phyloP scores from a whole-genome alignment of 805 yeast genomes.

The Barnettozyma pratensis region DNA sequence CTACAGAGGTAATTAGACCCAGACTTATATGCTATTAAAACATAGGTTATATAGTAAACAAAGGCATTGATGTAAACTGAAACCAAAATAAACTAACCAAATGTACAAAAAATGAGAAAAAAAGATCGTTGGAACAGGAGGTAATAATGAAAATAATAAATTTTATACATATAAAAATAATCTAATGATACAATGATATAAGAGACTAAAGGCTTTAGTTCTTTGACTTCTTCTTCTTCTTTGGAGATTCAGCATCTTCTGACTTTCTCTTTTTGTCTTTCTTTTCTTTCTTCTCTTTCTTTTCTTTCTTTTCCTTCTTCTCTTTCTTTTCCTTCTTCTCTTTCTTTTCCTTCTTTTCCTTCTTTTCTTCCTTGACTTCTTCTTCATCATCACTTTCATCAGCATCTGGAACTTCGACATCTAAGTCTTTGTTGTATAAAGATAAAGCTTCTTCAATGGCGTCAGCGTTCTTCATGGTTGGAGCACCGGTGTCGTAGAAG shows the following conservation, averaged over 20 bases:
- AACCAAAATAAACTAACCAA: constrained; percentile 2
- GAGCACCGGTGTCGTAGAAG: constrained; percentile 93
- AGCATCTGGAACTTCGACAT: constrained; percentile 35
- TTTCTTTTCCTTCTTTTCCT: constrained; percentile 47
- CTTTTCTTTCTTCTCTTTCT: constrained; percentile 48
- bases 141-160: not conserved
- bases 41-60: constrained; percentile 1
- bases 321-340: constrained; percentile 47
- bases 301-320: constrained; percentile 44
- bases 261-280: constrained; percentile 41
- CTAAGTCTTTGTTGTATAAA: constrained; percentile 44
- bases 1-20: not conserved
- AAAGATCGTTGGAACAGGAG: not conserved
- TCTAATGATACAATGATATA: constrained; percentile 3
- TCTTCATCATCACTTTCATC: constrained; percentile 32
- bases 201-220: constrained; percentile 5
- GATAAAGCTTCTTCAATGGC: constrained; percentile 91
- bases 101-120: constrained; percentile 2
- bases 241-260: constrained; percentile 29
- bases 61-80: not conserved
- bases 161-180: not conserved
- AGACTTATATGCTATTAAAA: constrained; percentile 6
- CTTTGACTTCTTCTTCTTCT: constrained; percentile 33
- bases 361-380: constrained; percentile 34
- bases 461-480: constrained; percentile 93